These are phyloP conservation scores for Roridomyces roridus DNA, from an alignment of 768 basidiomycete species.

Conservation along the genomic window DNA sequence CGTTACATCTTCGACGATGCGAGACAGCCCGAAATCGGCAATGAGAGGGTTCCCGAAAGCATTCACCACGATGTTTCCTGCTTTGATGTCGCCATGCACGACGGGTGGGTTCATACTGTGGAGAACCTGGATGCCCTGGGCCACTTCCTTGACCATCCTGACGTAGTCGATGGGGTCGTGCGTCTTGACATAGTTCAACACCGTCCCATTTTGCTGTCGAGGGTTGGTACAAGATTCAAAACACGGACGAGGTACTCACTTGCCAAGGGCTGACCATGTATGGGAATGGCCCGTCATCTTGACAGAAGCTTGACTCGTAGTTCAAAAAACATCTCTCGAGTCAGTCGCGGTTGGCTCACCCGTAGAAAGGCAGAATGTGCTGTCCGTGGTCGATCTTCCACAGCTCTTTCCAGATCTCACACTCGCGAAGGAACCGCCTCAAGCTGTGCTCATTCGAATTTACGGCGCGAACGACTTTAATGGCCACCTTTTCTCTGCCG, in stretches of 20 bases:
- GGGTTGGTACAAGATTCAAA: neutral
- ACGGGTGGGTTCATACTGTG: slow-evolving; percentile 57
- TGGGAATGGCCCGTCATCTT: slow-evolving; percentile 64
- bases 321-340: too few species aligned
- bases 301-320: slow-evolving; percentile 40
- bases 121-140: slow-evolving; percentile 52
- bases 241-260: slow-evolving; percentile 16
- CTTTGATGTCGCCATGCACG: slow-evolving; percentile 62
- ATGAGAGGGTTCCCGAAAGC: slow-evolving; percentile 52
- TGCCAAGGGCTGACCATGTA: slow-evolving; percentile 69
- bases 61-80: slow-evolving; percentile 57
- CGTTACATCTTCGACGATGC: slow-evolving; percentile 61
- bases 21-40: slow-evolving; percentile 64
- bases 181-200: slow-evolving; percentile 51
- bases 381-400: slow-evolving; percentile 58
- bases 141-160: slow-evolving; percentile 51
- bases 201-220: slow-evolving; percentile 47
- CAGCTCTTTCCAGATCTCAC: slow-evolving; percentile 58
- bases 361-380: slow-evolving; percentile 63
- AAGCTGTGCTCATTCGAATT: slow-evolving; percentile 51
- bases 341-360: slow-evolving; percentile 19
- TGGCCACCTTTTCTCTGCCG: slow-evolving; percentile 58
- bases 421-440: slow-evolving; percentile 59
- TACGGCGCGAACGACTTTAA: slow-evolving; percentile 61
- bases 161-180: slow-evolving; percentile 49